Evolutionary conservation across 306 rosid species (phyloP).

Genomic region (Glycine soja): DNA sequence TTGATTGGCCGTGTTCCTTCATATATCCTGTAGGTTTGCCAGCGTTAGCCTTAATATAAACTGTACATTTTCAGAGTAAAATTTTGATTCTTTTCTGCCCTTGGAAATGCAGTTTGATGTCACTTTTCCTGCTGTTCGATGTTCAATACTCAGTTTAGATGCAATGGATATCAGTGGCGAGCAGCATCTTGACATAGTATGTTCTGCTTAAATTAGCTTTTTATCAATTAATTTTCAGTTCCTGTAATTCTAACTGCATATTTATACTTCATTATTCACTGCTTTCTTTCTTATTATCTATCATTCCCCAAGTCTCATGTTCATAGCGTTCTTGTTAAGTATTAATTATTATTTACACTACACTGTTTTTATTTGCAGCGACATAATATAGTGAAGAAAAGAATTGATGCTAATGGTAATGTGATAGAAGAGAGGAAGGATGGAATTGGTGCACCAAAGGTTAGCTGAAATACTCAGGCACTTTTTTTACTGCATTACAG

Average conservation of each 20-base stretch:
- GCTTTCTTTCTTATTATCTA: conserved; percentile 27
- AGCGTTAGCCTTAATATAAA: conserved; percentile 13
- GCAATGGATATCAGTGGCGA: conserved; percentile 93
- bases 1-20: conserved; percentile 32
- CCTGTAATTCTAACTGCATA: conserved; percentile 19
- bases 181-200: conserved; percentile 88
- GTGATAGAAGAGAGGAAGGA: conserved; percentile 77
- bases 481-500: conserved; percentile 29
- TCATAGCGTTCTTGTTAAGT: conserved; percentile 21
- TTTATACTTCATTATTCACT: conserved; percentile 21
- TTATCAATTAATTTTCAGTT: conserved; percentile 34
- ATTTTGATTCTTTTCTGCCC: not conserved
- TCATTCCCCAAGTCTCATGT: conserved; percentile 17
- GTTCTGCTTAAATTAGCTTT: conserved; percentile 45
- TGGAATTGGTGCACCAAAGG: conserved; percentile 95
- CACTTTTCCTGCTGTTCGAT: conserved; percentile 83
- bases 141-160: conserved; percentile 92
- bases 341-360: conserved; percentile 27
- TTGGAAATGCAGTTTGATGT: conserved; percentile 85
- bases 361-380: conserved; percentile 63
- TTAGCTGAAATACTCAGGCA: conserved; percentile 50
- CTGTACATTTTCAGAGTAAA: not conserved
- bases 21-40: conserved; percentile 19
- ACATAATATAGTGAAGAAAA: conserved; percentile 82
- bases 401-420: conserved; percentile 74